phyloP scores from a whole-genome alignment of 257 asterid genomes.

The Henckelia pumila region DNA sequence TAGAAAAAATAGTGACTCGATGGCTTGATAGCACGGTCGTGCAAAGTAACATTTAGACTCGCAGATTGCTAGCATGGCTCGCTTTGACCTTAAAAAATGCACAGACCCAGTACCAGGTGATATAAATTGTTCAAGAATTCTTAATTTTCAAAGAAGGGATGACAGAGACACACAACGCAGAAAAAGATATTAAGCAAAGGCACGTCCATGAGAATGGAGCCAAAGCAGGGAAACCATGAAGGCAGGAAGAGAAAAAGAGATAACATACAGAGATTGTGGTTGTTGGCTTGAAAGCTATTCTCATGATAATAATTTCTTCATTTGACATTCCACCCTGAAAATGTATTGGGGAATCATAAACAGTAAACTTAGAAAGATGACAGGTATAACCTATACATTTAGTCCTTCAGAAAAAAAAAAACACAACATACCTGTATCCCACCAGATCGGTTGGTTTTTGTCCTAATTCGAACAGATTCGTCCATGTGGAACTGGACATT shows the following conservation, averaged over 20 bases:
- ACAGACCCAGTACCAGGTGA: not conserved
- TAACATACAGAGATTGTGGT: constrained; percentile 77
- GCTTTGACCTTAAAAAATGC: not conserved
- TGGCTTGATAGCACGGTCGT: not conserved
- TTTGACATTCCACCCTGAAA: constrained; percentile 99
- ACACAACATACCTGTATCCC: constrained; percentile 72
- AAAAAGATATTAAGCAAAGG: not conserved
- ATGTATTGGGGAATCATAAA: constrained; percentile 23
- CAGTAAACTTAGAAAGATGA: constrained; percentile 16
- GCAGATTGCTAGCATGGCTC: not conserved
- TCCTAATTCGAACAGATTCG: constrained; percentile 69
- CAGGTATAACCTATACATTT: constrained; percentile 12
- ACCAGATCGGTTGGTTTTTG: constrained; percentile 91
- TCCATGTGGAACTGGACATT: constrained; percentile 88
- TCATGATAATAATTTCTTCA: constrained; percentile 91
- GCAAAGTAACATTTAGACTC: not conserved
- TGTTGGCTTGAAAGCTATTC: constrained; percentile 94
- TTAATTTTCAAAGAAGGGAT: not conserved
- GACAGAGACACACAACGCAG: constrained; percentile 1
- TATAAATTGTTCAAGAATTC: not conserved
- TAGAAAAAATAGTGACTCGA: not conserved
- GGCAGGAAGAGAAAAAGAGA: constrained; percentile 23
- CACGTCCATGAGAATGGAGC: constrained; percentile 17
- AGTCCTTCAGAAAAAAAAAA: constrained; percentile 15
- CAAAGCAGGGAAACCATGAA: constrained; percentile 1